Percentiles rank a stretch among this genome's conserved stretches.
Evolutionary conservation across 345 rosid genomes (phyloP).

Genomic region (Hibiscus tridactylites): DNA sequence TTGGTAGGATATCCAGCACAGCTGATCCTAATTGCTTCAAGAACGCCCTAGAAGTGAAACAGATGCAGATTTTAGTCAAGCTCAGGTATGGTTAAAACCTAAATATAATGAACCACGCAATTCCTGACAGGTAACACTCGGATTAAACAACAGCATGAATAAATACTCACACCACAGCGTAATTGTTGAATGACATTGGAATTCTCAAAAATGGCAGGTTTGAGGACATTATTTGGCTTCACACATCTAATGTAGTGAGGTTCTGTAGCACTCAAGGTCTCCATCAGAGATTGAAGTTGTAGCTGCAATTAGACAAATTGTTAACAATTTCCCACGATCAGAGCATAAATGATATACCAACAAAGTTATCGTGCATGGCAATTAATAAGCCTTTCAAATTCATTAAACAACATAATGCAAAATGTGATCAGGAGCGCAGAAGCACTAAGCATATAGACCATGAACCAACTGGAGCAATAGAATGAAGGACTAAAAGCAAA

Average conservation of each 20-base stretch:
- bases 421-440: neutral
- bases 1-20: conserved; percentile 99
- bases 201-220: conserved; percentile 90
- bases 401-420: neutral
- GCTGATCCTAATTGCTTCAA: conserved; percentile 98
- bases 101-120: neutral
- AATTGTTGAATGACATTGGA: conserved; percentile 82
- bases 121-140: neutral
- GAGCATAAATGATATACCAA: neutral
- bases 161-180: conserved; percentile 93
- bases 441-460: neutral
- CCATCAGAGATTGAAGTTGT: conserved; percentile 99
- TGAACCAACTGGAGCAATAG: neutral
- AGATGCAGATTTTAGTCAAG: conserved; percentile 1
- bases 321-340: neutral
- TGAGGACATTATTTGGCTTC: conserved; percentile 85
- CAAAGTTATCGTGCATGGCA: neutral
- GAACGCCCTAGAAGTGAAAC: conserved; percentile 43
- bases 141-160: conserved; percentile 2
- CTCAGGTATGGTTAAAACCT: neutral
- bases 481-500: neutral
- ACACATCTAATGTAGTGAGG: conserved; percentile 99
- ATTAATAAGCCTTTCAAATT: neutral
- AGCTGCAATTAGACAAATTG: conserved; percentile 43
- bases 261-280: conserved; percentile 72